phyloP scores from a whole-genome alignment of 805 yeast genomes.

The Kuraishia piskuri region DNA sequence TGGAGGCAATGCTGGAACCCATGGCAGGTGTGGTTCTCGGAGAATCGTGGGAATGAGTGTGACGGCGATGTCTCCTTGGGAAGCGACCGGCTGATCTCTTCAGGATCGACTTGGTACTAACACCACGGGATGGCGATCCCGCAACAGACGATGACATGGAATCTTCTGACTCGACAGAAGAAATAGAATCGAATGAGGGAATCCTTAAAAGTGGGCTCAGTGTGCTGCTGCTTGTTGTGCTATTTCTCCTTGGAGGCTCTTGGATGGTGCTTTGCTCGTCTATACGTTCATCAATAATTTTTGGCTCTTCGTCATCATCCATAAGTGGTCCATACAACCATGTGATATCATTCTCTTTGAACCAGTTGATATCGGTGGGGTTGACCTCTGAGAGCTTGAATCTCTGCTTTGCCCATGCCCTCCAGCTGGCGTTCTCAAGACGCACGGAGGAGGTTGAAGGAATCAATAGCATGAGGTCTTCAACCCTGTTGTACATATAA shows the following conservation, averaged over 20 bases:
- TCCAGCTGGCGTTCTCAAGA: slow-evolving; percentile 82
- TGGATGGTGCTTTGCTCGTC: not conserved
- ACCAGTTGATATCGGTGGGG: slow-evolving; percentile 44
- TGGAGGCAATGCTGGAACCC: not conserved
- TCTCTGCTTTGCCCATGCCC: slow-evolving; percentile 88
- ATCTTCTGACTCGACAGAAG: not conserved
- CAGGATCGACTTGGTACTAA: not conserved
- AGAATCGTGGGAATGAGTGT: not conserved
- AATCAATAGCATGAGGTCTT: slow-evolving; percentile 22
- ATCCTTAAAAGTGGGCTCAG: not conserved
- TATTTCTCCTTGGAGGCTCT: not conserved
- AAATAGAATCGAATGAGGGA: not conserved
- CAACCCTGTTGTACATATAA: slow-evolving; percentile 15
- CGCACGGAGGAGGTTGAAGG: slow-evolving; percentile 32
- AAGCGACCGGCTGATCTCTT: not conserved
- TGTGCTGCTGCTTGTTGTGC: not conserved
- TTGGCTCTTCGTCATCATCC: slow-evolving; percentile 30
- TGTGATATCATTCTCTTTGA: slow-evolving; percentile 43
- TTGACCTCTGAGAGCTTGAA: slow-evolving; percentile 38
- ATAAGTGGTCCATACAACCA: slow-evolving; percentile 45
- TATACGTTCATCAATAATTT: not conserved
- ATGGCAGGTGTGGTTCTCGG: not conserved
- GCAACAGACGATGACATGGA: not conserved
- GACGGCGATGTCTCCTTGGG: not conserved
- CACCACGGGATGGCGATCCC: not conserved